Base-by-base conservation (phyloP, 768 basidiomycete species). In the Mycena galopus region DNA sequence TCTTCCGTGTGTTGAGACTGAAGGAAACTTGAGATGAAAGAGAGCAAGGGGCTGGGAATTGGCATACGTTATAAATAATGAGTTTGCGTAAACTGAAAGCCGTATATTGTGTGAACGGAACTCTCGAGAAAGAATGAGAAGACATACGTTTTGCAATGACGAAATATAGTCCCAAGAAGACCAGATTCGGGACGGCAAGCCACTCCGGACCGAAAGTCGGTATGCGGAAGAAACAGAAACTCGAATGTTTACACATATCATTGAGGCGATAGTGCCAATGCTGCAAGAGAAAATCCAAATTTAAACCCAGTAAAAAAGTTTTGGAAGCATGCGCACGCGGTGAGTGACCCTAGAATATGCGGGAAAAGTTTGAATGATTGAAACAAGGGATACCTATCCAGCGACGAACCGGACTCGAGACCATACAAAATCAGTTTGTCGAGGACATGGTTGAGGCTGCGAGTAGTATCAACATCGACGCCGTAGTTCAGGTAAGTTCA, bases 151-250 rank as follows among this genome's bases (percentile, higher is more conserved):
- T 90, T 73, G 85, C 83, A 61, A 90, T 89, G 27, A 88, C 81
- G 68, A 89, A 87, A 74, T 89, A 87, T 6, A 90, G 72, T 2
- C 84, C 88, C 86, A 66, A 32, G 74, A 89, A 90, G 16, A 89
- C 78, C 3, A 89, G 81, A 71, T 89, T 88, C 19, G 86, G 84
- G 82, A 86, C 86, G 2, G 78, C 67, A 21, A 89, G 73, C 88
- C 88, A 89, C 88, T 87, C 25, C 2, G 16, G 39, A 35, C 12
- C 12, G 11, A 61, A 27, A 11, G 42, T 47, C 42, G 29, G 21
- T 21, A 62, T 14, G 29, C 16, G n/a, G n/a, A n/a, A 9, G 21
- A 42, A 55, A 8, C 7, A 19, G n/a, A n/a, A 9, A 53, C 10
- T 17, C 5, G 59, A 19, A 32, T 25, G 51, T 82, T 68, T 67